Conservation (phyloP, 768 basidiomycete species). For the Lentinula lateritia region DNA sequence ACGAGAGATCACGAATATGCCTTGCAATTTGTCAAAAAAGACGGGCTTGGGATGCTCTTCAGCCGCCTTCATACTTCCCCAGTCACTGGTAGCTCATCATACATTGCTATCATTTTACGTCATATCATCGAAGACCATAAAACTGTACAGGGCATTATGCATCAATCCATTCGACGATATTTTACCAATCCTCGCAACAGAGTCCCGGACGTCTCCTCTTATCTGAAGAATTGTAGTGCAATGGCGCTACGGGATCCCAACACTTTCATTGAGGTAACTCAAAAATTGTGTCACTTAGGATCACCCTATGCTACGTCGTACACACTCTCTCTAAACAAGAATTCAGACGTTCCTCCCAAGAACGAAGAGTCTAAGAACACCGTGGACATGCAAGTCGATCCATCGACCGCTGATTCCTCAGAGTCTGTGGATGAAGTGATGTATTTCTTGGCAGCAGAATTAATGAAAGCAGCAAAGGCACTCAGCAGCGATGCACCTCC, state of each 20-base stretch:
- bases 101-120: slow-evolving; percentile 84
- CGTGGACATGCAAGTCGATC: slow-evolving; percentile 59
- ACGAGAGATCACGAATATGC: slow-evolving; percentile 69
- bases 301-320: slow-evolving; percentile 54
- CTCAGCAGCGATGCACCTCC: slow-evolving; percentile 27
- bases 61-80: slow-evolving; percentile 57
- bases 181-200: slow-evolving; percentile 69
- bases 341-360: slow-evolving; percentile 20
- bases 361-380: slow-evolving; percentile 18
- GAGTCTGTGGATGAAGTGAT: slow-evolving; percentile 55
- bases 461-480: slow-evolving; percentile 55
- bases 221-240: slow-evolving; percentile 70
- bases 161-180: slow-evolving; percentile 76
- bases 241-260: slow-evolving; percentile 78
- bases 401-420: slow-evolving; percentile 16
- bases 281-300: slow-evolving; percentile 65
- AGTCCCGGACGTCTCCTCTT: slow-evolving; percentile 61
- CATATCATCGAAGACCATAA: slow-evolving; percentile 80
- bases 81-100: slow-evolving; percentile 69
- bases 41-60: slow-evolving; percentile 63
- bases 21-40: slow-evolving; percentile 58
- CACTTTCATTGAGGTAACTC: slow-evolving; percentile 69
- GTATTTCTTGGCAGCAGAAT: slow-evolving; percentile 68
- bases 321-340: slow-evolving; percentile 53
- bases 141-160: slow-evolving; percentile 68